These are phyloP conservation scores for Melanomma pulvis-pyrius DNA, from an alignment of 495 filamentous ascomycete genomes.

Conservation along the genomic window DNA sequence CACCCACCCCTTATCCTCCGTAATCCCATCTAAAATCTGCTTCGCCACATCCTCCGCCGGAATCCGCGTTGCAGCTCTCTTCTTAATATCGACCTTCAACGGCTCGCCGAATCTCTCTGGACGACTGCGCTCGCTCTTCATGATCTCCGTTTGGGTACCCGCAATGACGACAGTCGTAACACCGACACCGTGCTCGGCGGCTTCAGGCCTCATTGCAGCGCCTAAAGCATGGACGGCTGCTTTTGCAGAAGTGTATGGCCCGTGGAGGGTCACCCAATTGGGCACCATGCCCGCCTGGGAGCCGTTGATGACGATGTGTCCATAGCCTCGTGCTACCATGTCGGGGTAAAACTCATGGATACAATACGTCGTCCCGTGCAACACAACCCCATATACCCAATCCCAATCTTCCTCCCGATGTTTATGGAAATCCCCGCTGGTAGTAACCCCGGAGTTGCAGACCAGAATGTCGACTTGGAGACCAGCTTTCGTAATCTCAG, in stretches of 20 bases:
- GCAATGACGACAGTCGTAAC: constrained; percentile 26
- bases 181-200: constrained; percentile 21
- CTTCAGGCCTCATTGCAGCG: constrained; percentile 20
- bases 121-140: constrained; percentile 31
- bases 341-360: constrained; percentile 31
- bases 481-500: constrained; percentile 14
- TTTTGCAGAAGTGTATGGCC: constrained; percentile 30
- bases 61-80: constrained; percentile 24
- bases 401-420: constrained; percentile 30
- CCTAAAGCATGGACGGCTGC: constrained; percentile 25
- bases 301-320: constrained; percentile 25
- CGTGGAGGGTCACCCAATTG: constrained; percentile 27
- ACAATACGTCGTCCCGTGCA: constrained; percentile 19
- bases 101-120: constrained; percentile 24
- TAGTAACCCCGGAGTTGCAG: constrained; percentile 26
- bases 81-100: constrained; percentile 13
- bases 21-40: constrained; percentile 23
- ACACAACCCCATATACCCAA: constrained; percentile 30
- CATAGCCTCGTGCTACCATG: constrained; percentile 20
- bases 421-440: constrained; percentile 15
- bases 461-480: constrained; percentile 26
- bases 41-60: constrained; percentile 20
- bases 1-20: constrained; percentile 28
- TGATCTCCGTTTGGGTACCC: constrained; percentile 29
- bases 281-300: constrained; percentile 32